Evolutionary conservation across 208 protist species (phyloP).

Genomic region (Wallacemonas rigidus): DNA sequence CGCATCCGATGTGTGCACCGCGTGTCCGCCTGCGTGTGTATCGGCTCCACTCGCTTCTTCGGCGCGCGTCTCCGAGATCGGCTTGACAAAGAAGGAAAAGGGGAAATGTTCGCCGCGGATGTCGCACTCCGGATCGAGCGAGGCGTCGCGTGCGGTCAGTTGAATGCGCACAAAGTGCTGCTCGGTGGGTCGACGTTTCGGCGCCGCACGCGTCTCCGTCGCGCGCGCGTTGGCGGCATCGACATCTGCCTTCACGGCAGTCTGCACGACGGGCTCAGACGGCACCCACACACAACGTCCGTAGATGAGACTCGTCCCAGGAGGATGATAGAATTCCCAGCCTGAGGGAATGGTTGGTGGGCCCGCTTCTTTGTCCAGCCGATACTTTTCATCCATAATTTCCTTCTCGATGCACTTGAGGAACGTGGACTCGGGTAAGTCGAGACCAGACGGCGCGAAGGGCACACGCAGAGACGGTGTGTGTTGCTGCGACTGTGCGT

Average conservation of each 20-base stretch:
- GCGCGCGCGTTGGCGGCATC: background rate
- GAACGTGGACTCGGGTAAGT: conserved; percentile 64
- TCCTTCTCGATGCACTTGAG: conserved; percentile 89
- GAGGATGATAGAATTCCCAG: conserved; percentile 77
- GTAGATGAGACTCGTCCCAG: conserved; percentile 75
- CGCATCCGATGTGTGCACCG: too few species aligned
- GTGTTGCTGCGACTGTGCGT: background rate
- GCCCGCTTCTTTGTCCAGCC: conserved; percentile 77
- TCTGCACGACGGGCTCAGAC: conserved; percentile 17
- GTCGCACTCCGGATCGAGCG: conserved; percentile 86
- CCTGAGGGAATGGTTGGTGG: conserved; percentile 58
- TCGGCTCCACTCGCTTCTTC: background rate
- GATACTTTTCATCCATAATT: conserved; percentile 79
- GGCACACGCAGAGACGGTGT: conserved; percentile 41
- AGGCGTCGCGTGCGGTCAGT: conserved; percentile 77
- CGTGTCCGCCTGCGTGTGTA: background rate
- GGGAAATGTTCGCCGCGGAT: conserved; percentile 85
- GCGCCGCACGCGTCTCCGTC: background rate
- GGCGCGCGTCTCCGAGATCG: conserved; percentile 1
- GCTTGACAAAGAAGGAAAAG: conserved; percentile 84
- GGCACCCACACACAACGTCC: conserved; percentile 70
- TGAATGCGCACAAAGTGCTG: conserved; percentile 77
- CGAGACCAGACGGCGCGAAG: conserved; percentile 50
- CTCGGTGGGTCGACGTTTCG: conserved; percentile 29
- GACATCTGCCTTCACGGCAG: background rate